These are phyloP conservation scores for Pyrenophora teres DNA, from an alignment of 2,329 filamentous ascomycete species.

Conservation along the genomic window DNA sequence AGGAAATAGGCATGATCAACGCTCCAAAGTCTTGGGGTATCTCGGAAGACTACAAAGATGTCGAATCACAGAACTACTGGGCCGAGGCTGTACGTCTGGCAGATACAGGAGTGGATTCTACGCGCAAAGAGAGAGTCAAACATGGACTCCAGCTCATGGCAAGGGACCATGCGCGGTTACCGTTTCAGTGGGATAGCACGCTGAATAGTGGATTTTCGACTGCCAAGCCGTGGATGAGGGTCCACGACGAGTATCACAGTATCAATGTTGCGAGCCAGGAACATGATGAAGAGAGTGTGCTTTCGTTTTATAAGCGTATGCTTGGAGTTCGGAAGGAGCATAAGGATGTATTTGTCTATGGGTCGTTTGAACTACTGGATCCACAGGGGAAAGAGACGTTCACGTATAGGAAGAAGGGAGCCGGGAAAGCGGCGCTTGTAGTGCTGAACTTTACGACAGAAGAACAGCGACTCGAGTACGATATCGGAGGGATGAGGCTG, in stretches of 20 bases:
- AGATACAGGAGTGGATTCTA: slow-evolving; percentile 40
- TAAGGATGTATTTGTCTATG: slow-evolving; percentile 67
- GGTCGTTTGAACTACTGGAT: slow-evolving; percentile 63
- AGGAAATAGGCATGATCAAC: slow-evolving; percentile 59
- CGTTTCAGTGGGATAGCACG: slow-evolving; percentile 71
- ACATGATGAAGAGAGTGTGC: slow-evolving; percentile 56
- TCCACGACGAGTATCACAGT: slow-evolving; percentile 65
- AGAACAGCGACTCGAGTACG: background rate
- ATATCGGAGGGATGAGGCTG: slow-evolving; percentile 26
- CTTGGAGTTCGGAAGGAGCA: slow-evolving; percentile 65
- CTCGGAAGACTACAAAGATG: slow-evolving; percentile 27
- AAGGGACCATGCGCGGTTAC: slow-evolving; percentile 71
- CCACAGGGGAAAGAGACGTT: slow-evolving; percentile 60
- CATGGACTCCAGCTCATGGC: slow-evolving; percentile 63
- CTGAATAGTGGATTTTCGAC: slow-evolving; percentile 68
- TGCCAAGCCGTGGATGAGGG: slow-evolving; percentile 68
- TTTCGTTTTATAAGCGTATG: slow-evolving; percentile 65
- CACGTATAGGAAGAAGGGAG: slow-evolving; percentile 48
- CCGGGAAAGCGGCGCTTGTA: slow-evolving; percentile 38
- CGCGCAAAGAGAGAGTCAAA: slow-evolving; percentile 41
- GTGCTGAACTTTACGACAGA: slow-evolving; percentile 48
- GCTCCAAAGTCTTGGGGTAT: slow-evolving; percentile 51
- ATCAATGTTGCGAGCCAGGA: slow-evolving; percentile 64
- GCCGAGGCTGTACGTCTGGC: slow-evolving; percentile 22
- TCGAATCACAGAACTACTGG: slow-evolving; percentile 57